Evolutionary conservation across 768 basidiomycete species (phyloP).

Genomic region (Pleurotus giganteus): DNA sequence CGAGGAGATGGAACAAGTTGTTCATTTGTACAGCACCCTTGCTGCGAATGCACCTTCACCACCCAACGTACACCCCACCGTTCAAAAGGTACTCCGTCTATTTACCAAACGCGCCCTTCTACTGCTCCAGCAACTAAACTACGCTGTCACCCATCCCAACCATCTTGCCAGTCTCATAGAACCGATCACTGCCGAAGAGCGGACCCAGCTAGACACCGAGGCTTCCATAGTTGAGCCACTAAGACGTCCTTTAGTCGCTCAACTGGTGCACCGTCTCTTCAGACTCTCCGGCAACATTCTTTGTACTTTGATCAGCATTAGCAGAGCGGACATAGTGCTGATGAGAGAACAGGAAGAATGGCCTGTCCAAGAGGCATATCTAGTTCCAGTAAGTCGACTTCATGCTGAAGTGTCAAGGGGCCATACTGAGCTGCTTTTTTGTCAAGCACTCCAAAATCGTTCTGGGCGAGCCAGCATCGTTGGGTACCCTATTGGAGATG

Average conservation of each 20-base stretch:
- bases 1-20: constrained; percentile 81
- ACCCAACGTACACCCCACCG: constrained; percentile 44
- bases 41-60: constrained; percentile 52
- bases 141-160: constrained; percentile 88
- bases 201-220: constrained; percentile 65
- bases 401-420: background rate
- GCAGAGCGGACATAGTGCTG: constrained; percentile 67
- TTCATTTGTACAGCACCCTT: constrained; percentile 75
- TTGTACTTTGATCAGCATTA: constrained; percentile 66
- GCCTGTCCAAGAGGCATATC: constrained; percentile 63
- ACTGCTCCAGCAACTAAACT: constrained; percentile 85
- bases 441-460: constrained; percentile 82
- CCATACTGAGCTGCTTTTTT: background rate
- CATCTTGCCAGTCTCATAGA: constrained; percentile 81
- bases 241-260: constrained; percentile 70
- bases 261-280: constrained; percentile 71
- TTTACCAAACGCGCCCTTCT: constrained; percentile 69
- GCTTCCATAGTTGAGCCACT: constrained; percentile 52
- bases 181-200: constrained; percentile 75
- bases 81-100: constrained; percentile 62
- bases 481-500: constrained; percentile 86
- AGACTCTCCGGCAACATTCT: constrained; percentile 68
- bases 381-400: constrained; percentile 62
- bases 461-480: constrained; percentile 75
- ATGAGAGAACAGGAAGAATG: constrained; percentile 67